A percentile compares a stretch with the other conserved stretches of the same genome.
Evolutionary conservation across 2,329 filamentous ascomycete species (phyloP).

Genomic region (Ophiosphaerella narmari): DNA sequence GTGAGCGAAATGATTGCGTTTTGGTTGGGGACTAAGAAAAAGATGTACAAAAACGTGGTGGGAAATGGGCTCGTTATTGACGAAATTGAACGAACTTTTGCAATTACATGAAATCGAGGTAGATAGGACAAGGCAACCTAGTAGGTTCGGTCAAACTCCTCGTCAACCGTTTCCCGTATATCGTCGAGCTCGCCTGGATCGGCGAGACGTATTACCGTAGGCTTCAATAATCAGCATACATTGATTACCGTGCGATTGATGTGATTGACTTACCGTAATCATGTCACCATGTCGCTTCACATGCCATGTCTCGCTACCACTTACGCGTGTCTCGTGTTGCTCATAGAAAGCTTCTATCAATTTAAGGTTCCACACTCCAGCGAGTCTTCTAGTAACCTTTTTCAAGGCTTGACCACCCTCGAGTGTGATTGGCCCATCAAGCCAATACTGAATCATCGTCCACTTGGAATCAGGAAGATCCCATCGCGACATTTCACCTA

Average conservation of each 20-base stretch:
- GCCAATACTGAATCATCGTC: constrained; percentile 32
- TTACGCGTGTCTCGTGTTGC: constrained; percentile 26
- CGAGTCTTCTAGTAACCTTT: constrained; percentile 24
- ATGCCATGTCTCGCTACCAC: constrained; percentile 13
- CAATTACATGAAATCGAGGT: neutral
- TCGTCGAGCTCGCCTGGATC: neutral
- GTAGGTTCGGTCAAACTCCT: neutral
- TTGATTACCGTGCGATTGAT: neutral
- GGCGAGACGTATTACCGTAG: neutral
- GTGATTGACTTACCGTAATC: neutral
- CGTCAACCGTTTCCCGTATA: neutral
- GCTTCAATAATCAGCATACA: neutral
- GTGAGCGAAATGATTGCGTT: too few species aligned
- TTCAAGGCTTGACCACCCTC: constrained; percentile 9
- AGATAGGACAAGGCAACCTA: neutral
- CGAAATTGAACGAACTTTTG: neutral
- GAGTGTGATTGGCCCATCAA: constrained; percentile 22
- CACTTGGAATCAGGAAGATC: constrained; percentile 33
- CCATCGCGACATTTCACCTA: constrained; percentile 26
- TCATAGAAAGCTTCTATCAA: constrained; percentile 20
- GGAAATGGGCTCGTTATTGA: too few species aligned
- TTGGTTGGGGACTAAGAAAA: neutral
- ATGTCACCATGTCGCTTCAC: constrained; percentile 1
- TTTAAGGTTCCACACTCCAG: constrained; percentile 10
- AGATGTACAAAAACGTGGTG: neutral